phyloP scores from a whole-genome alignment of 176 grass and related monocot species.

The Hordeum marinum region DNA sequence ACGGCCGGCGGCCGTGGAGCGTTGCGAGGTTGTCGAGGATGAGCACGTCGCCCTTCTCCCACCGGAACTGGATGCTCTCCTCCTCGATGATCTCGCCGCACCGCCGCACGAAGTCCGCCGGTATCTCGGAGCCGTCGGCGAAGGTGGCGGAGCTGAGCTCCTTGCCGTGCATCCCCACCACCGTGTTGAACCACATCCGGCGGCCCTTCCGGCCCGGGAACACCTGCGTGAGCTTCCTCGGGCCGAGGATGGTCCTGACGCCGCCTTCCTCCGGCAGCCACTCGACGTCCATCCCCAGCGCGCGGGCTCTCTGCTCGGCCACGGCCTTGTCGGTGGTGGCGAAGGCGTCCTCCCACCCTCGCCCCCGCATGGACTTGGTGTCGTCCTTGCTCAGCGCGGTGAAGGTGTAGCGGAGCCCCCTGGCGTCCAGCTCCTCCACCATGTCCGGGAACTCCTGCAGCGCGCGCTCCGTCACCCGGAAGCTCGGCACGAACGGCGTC shows the following conservation, averaged over 20 bases:
- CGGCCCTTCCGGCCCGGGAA: conserved; percentile 32
- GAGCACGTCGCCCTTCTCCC: conserved; percentile 63
- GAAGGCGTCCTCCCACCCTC: conserved; percentile 75
- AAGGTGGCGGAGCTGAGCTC: conserved; percentile 49
- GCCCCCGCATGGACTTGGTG: conserved; percentile 56
- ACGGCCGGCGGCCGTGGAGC: conserved; percentile 52
- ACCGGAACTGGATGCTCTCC: conserved; percentile 77
- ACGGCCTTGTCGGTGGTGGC: conserved; percentile 44
- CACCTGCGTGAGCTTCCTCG: conserved; percentile 40
- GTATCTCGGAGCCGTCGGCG: conserved; percentile 52
- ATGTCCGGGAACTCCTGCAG: conserved; percentile 51
- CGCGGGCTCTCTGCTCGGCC: conserved; percentile 44
- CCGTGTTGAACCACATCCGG: conserved; percentile 71
- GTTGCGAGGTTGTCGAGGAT: conserved; percentile 60
- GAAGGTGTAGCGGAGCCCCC: conserved; percentile 54
- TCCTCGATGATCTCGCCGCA: conserved; percentile 79
- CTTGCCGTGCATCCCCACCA: conserved; percentile 67
- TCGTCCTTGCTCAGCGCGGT: conserved; percentile 60
- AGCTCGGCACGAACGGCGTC: conserved; percentile 70
- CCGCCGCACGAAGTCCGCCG: conserved; percentile 34
- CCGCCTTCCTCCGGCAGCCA: conserved; percentile 47
- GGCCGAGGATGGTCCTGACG: conserved; percentile 31
- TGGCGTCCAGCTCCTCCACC: conserved; percentile 49
- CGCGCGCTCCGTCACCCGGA: conserved; percentile 53
- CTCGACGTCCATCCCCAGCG: conserved; percentile 58